Evolutionary conservation across 495 filamentous ascomycete genomes (phyloP).

Genomic region (Tirmania nivea): DNA sequence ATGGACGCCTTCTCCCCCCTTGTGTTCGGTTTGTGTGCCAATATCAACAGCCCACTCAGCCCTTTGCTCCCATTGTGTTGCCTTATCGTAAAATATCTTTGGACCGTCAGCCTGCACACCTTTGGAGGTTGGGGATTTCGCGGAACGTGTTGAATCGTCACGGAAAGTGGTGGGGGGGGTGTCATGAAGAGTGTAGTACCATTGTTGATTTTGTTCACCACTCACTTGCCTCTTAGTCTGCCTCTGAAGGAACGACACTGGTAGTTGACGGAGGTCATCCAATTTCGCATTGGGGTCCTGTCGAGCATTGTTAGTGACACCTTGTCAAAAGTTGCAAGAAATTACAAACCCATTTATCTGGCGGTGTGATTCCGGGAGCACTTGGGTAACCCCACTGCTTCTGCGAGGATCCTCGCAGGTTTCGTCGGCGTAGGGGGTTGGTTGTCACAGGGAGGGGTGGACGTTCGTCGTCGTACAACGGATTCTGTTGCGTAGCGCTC

Average conservation of each 20-base stretch:
- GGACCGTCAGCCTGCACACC: neutral
- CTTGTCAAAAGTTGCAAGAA: neutral
- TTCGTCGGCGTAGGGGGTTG: constrained; percentile 1
- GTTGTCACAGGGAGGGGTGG: constrained; percentile 7
- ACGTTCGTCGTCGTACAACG: neutral
- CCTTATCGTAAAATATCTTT: neutral
- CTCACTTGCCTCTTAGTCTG: neutral
- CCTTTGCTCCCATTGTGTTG: neutral
- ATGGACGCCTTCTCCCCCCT: neutral
- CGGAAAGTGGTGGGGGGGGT: neutral
- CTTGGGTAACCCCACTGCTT: constrained; percentile 10
- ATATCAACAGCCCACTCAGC: neutral
- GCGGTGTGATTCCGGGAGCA: constrained; percentile 15
- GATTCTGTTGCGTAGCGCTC: constrained; percentile 8
- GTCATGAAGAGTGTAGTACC: neutral
- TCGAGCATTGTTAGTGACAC: constrained; percentile 2
- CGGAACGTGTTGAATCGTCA: neutral
- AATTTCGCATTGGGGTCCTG: constrained; percentile 19
- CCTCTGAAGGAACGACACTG: constrained; percentile 12
- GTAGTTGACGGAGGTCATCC: constrained; percentile 16
- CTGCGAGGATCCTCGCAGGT: too few relatives aligned
- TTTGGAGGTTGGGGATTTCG: neutral
- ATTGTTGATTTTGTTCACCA: neutral
- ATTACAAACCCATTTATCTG: constrained; percentile 18
- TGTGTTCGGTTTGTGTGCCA: neutral